Base-by-base conservation (phyloP, 1,139 yeast species). In the Zygosaccharomyces sapae region DNA sequence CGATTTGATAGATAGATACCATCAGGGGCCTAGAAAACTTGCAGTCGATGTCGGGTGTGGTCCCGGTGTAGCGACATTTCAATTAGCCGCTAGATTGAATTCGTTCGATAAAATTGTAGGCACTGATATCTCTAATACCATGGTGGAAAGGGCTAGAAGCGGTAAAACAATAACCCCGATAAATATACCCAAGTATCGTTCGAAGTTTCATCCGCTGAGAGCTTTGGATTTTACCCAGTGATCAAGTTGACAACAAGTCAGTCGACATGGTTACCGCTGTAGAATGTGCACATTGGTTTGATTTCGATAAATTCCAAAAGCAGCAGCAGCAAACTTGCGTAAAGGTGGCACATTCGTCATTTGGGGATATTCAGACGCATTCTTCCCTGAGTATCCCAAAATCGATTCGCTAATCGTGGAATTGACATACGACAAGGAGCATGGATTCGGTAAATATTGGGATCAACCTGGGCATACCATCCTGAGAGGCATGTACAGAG, bases 11-110 rank as follows among this genome's bases (percentile, higher is more conserved):
- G 52, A 65, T 5, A 49, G 59, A 1, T 79, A 75, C 54, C 76
- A 74, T 47, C 43, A 55, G 6, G 68, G 69, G n/a, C 47, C 56
- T 0, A 53, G 55, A 1, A 54, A 66, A 0, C 50, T 70, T 30
- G 78, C 79, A 1, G 63, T 86, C 5, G 96, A 88, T 65, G 69
- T 86, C 13, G 96, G 96, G 0, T 81, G 89, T 61, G 96, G 96
- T 1, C 83, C 96, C 0, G 96, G 96, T 0, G 81, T 81, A 54
- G 92, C 85, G 0, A 76, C 94, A 0, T 70, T 75, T 51, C 78
- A 80, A 41, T 62, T 86, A 48, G 61, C 74, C 1, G 55, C 71
- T 1, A 46, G 63, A 12, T 67, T 73, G 50, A 76, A 76, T 5
- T 34, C 45, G 3, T 59, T 56, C 38, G 40, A 53, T 46, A 60